A percentile compares a stretch with the other conserved stretches of the same genome.
These are phyloP conservation scores for Trifolium dubium DNA, from an alignment of 306 rosid genomes.

Conservation along the genomic window DNA sequence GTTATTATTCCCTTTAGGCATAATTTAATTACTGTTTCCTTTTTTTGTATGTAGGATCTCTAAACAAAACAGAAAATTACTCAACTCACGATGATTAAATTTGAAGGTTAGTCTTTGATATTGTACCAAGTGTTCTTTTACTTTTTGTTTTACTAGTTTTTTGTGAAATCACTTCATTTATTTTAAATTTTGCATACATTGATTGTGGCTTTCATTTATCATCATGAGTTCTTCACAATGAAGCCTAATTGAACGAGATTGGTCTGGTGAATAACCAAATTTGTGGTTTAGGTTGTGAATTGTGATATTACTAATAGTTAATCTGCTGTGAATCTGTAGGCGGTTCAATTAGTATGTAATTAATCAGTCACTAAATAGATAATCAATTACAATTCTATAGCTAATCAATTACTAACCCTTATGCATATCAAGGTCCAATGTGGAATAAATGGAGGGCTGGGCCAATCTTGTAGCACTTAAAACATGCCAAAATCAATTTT, in stretches of 20 bases:
- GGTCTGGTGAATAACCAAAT: not conserved
- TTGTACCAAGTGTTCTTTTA: not conserved
- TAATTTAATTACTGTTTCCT: not conserved
- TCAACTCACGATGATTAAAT: not conserved
- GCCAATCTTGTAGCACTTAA: too few species aligned
- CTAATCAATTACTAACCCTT: not conserved
- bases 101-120: constrained; percentile 7
- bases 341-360: not conserved
- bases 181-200: not conserved
- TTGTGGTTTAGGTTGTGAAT: too few species aligned
- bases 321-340: too few species aligned
- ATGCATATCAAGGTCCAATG: not conserved
- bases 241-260: not conserved
- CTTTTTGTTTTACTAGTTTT: constrained; percentile 4
- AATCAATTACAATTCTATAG: not conserved
- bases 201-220: not conserved
- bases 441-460: too few species aligned
- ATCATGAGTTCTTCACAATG: not conserved
- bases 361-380: not conserved
- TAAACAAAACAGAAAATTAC: not conserved
- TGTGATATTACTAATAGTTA: too few species aligned
- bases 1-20: not conserved
- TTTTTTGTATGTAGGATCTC: not conserved
- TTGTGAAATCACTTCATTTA: not conserved
- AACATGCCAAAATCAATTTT: too few species aligned